phyloP scores from a whole-genome alignment of 495 filamentous ascomycete species.

The Podospora pseudopauciseta region DNA sequence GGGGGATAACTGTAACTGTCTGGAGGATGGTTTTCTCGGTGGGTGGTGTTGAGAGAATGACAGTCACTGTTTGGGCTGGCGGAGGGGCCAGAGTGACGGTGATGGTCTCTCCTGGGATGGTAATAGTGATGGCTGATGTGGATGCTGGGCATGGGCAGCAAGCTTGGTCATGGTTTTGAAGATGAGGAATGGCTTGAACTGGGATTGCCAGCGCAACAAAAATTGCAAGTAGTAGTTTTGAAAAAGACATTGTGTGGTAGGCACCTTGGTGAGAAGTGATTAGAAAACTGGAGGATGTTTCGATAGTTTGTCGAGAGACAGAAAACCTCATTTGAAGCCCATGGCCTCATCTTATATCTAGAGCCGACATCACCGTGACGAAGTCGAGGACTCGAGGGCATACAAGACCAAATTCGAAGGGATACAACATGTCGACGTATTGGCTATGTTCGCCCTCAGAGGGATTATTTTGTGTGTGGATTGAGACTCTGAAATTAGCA shows the following conservation, averaged over 20 bases:
- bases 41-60: background rate
- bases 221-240: background rate
- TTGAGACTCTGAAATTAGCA: background rate
- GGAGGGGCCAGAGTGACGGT: background rate
- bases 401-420: background rate
- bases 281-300: background rate
- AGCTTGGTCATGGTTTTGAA: background rate
- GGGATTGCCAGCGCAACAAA: background rate
- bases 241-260: background rate
- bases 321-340: background rate
- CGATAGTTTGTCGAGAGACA: background rate
- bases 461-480: background rate
- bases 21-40: background rate
- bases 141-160: slow-evolving; percentile 6
- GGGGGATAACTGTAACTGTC: background rate
- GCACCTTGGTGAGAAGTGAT: background rate
- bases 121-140: slow-evolving; percentile 13
- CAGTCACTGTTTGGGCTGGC: background rate
- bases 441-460: background rate
- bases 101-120: background rate
- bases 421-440: background rate
- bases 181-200: background rate
- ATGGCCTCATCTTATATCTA: background rate
- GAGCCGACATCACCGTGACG: background rate
- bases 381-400: background rate